Evolutionary conservation across 148 eudicot genomes (phyloP), one percentile per base, ranked within the genome.

Genomic region (Vaccinium darrowii): DNA sequence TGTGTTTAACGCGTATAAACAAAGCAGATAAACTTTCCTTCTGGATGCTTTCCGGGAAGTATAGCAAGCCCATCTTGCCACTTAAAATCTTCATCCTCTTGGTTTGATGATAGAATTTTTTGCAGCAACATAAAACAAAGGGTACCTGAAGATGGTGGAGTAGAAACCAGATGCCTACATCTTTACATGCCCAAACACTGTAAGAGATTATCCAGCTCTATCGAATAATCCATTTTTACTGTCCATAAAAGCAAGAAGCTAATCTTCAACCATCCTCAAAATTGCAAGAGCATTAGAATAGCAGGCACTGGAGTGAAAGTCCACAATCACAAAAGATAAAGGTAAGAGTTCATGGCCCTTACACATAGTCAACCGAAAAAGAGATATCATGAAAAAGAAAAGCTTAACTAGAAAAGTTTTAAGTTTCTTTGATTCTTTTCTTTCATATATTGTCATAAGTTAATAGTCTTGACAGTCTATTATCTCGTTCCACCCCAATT

Each of bases 261-360:
- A 47, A 27, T 82, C 84, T 25, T 65, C 39, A 52, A n/a, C 71
- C 77, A 69, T 51, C 62, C 84, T 49, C 76, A 16, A 50, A 67
- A 27, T 16, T 30, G 23, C 84, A 65, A 82, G 76, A 15, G 84
- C 75, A 75, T 82, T 15, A 25, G 25, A 33, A 43, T 23, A 49
- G 76, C 15, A 76, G 56, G 73, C 76, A 81, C 53, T 12, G 51
- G 33, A 50, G 27, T 67, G 25, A 15, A 47, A 47, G 15, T 25
- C 76, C 51, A 51, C 60, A 50, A 18, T 16, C 56, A 67, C 60
- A 79, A 69, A 82, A 69, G 47, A 69, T 50, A 23, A 82, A 82
- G 84, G 84, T 82, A 69, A 82, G 76, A 69, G 69, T 69, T 82
- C 62, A 27, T 27, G 75, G 18, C 39, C 77, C 19, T 47, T 23